Base-by-base conservation (phyloP, 306 rosid species). In the Cucumis hystrix region DNA sequence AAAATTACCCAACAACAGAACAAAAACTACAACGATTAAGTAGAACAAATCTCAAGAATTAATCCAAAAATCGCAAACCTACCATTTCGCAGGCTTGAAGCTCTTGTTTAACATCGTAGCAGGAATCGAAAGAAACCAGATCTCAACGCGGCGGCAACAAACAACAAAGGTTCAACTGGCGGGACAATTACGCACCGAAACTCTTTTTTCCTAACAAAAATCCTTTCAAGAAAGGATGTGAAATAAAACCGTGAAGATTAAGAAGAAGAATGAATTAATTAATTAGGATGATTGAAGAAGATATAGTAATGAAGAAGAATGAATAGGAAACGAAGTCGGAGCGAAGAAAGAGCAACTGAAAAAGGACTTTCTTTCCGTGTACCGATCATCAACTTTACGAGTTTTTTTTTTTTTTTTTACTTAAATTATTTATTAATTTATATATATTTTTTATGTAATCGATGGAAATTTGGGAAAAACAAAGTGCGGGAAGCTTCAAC, bases 11-110 rank as follows among this genome's bases (percentile, higher is more conserved):
- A 10, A 45, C 28, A 55, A 10, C 56, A 5, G 5, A 10, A 17
- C 43, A 7, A 7, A 78, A 78, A 28, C 10, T 16, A 52, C 4
- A 37, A 3, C 3, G 4, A 62, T 62, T 59, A 13, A 13, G 54
- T 14, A 30, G 7, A 30, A 30, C 4, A 28, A 23, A 62, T 62
- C 68, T 30, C 21, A 62, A 25, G 9, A 18, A 40, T 9, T 13
- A 33, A 54, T 52, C 45, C 39, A 33, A 33, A 33, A 33, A 33
- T 33, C 4, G 0, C 35, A 6, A 1, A 18, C 25, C 69, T 82
- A 87, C 90, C 90, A 87, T 49, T 87, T 84, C 2, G 86, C 86
- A 7, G 90, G 90, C 85, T 84, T 87, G 83, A 87, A 87, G 80
- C 85, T 87, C 85, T 59, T 76, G 64, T 80, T 86, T 16, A 87